phyloP scores from a whole-genome alignment of 441 rosid genomes.

The Jatropha podagrica region DNA sequence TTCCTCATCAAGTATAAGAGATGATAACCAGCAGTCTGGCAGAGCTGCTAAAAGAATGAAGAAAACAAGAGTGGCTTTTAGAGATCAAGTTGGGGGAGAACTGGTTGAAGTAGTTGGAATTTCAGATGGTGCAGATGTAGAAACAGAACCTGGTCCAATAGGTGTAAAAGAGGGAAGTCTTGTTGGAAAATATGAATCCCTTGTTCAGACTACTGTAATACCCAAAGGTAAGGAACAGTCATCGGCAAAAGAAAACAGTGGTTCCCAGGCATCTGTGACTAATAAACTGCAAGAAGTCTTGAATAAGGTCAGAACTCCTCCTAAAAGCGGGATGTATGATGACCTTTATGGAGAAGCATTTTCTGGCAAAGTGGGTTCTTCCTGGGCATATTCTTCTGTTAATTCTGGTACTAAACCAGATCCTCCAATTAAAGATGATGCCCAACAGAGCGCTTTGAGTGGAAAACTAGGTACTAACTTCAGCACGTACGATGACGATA shows the following conservation, averaged over 20 bases:
- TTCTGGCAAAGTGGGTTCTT: slow-evolving; percentile 68
- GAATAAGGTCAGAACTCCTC: slow-evolving; percentile 54
- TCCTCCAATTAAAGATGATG: slow-evolving; percentile 39
- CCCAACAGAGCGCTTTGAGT: slow-evolving; percentile 28
- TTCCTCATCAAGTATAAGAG: slow-evolving; percentile 29
- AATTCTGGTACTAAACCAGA: slow-evolving; percentile 26
- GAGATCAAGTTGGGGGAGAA: slow-evolving; percentile 91
- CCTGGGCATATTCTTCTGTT: slow-evolving; percentile 66
- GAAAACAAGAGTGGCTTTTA: slow-evolving; percentile 63
- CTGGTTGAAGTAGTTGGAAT: slow-evolving; percentile 84
- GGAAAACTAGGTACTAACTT: slow-evolving; percentile 30
- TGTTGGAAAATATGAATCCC: slow-evolving; percentile 93
- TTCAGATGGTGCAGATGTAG: slow-evolving; percentile 97
- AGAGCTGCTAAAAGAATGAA: slow-evolving; percentile 61
- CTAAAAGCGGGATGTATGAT: slow-evolving; percentile 66
- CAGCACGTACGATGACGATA: slow-evolving; percentile 33
- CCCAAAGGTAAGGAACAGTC: slow-evolving; percentile 71
- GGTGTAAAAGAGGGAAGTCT: slow-evolving; percentile 97
- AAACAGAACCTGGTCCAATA: slow-evolving; percentile 92
- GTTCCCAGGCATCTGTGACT: slow-evolving; percentile 55
- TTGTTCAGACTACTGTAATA: slow-evolving; percentile 70
- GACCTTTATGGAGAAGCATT: slow-evolving; percentile 78
- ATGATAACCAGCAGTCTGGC: slow-evolving; percentile 31
- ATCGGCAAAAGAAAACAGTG: slow-evolving; percentile 44
- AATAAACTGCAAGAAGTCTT: slow-evolving; percentile 73